Percentiles rank a stretch among this genome's conserved stretches.
Conservation (phyloP, 2,329 filamentous ascomycete species). For the Fusarium sp. region DNA sequence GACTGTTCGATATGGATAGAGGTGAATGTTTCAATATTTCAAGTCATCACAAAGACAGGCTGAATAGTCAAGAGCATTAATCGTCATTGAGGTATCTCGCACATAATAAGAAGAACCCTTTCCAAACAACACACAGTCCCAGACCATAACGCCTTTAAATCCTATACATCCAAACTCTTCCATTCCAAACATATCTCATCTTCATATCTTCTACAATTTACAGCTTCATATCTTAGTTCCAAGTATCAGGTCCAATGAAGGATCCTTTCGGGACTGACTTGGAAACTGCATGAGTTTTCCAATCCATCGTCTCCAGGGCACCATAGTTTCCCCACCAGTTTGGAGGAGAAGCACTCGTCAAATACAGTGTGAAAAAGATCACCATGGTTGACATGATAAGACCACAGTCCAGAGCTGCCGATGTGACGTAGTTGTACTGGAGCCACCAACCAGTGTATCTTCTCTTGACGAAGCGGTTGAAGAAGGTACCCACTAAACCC, state of each 20-base stretch:
- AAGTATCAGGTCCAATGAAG: constrained; percentile 64
- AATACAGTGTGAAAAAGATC: constrained; percentile 76
- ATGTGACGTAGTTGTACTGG: constrained; percentile 82
- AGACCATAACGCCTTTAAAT: constrained; percentile 38
- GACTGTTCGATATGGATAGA: background rate
- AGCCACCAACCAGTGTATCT: constrained; percentile 80
- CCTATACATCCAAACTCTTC: constrained; percentile 21
- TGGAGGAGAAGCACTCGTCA: constrained; percentile 68
- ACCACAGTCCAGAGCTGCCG: constrained; percentile 77
- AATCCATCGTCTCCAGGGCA: constrained; percentile 62
- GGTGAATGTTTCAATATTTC: background rate
- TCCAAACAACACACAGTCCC: constrained; percentile 29
- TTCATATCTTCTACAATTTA: constrained; percentile 3
- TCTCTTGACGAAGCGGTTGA: constrained; percentile 76
- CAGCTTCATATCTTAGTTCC: constrained; percentile 52
- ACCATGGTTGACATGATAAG: constrained; percentile 75
- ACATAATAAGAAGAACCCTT: constrained; percentile 29
- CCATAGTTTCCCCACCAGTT: constrained; percentile 73
- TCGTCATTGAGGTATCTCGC: constrained; percentile 49
- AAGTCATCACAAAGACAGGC: background rate
- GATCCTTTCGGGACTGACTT: constrained; percentile 57
- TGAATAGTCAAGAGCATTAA: constrained; percentile 35
- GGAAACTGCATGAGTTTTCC: constrained; percentile 58
- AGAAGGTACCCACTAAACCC: constrained; percentile 74
- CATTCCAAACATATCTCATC: constrained; percentile 26